phyloP scores from a whole-genome alignment of 495 filamentous ascomycete species.

The Terfezia claveryi region DNA sequence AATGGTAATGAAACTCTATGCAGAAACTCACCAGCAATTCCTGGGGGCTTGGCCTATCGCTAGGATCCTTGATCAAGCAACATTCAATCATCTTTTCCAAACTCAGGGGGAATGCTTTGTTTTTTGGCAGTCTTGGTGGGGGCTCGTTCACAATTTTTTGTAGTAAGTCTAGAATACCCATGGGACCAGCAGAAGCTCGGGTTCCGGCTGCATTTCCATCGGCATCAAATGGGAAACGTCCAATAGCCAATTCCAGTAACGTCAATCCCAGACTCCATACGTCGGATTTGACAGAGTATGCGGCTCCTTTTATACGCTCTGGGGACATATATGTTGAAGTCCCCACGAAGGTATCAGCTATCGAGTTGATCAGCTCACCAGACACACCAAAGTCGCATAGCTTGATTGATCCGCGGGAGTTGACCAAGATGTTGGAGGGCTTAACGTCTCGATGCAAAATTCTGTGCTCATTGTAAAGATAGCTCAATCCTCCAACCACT shows the following conservation, averaged over 20 bases:
- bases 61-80: slow-evolving; percentile 72
- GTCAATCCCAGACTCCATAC: slow-evolving; percentile 96
- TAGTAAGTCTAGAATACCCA: slow-evolving; percentile 85
- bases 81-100: slow-evolving; percentile 93
- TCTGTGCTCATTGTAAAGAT: slow-evolving; percentile 78
- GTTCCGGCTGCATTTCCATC: slow-evolving; percentile 45
- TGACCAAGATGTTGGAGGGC: slow-evolving; percentile 88
- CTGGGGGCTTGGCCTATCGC: slow-evolving; percentile 71
- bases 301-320: slow-evolving; percentile 85
- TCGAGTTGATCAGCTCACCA: slow-evolving; percentile 85
- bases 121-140: slow-evolving; percentile 79
- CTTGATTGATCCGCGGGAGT: slow-evolving; percentile 84
- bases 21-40: slow-evolving; percentile 22
- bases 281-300: slow-evolving; percentile 94
- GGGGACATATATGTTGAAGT: slow-evolving; percentile 99
- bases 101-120: slow-evolving; percentile 85
- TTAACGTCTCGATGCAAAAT: slow-evolving; percentile 99
- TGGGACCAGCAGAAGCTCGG: slow-evolving; percentile 48
- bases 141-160: slow-evolving; percentile 97
- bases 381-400: slow-evolving; percentile 96
- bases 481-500: slow-evolving; percentile 78
- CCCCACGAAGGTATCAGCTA: slow-evolving; percentile 93
- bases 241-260: slow-evolving; percentile 91
- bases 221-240: slow-evolving; percentile 79
- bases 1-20: not conserved